Conservation (phyloP, 176 grass and related monocot genomes). For the Miscanthus lutarioriparius region DNA sequence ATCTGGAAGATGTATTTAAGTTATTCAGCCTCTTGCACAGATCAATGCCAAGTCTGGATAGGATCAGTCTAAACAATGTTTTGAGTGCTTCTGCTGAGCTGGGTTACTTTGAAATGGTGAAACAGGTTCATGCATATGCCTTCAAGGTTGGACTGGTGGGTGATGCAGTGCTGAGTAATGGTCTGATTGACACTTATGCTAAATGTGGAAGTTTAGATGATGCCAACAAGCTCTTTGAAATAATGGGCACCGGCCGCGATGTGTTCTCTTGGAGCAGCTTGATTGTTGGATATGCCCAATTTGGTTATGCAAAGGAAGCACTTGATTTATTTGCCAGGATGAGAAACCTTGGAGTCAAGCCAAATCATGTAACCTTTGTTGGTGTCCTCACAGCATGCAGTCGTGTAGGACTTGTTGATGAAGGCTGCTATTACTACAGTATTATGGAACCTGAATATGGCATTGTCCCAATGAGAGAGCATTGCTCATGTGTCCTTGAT, state of each 20-base stretch:
- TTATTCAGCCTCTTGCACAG: conserved; percentile 49
- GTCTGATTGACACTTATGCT: conserved; percentile 76
- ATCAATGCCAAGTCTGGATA: conserved; percentile 51
- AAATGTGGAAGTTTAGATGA: conserved; percentile 85
- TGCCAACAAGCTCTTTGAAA: conserved; percentile 65
- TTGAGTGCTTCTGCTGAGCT: conserved; percentile 62
- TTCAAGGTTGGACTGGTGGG: conserved; percentile 50
- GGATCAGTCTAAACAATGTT: conserved; percentile 63
- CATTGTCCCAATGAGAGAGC: conserved; percentile 61
- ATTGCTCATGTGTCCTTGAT: conserved; percentile 82
- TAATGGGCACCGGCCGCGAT: conserved; percentile 51
- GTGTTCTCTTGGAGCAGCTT: conserved; percentile 85
- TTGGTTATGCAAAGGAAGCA: conserved; percentile 64
- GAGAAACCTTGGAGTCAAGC: conserved; percentile 50
- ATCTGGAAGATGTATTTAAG: conserved; percentile 46
- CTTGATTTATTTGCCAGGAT: conserved; percentile 62
- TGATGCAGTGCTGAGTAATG: conserved; percentile 51
- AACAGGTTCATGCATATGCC: conserved; percentile 50
- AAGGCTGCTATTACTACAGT: conserved; percentile 75
- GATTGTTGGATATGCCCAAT: conserved; percentile 87
- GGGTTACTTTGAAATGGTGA: conserved; percentile 63
- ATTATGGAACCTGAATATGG: conserved; percentile 65
- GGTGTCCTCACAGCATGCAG: conserved; percentile 84
- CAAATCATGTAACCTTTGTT: conserved; percentile 82
- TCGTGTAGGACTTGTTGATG: conserved; percentile 63